Base-by-base conservation (phyloP, 2,329 filamentous ascomycete species). In the Alternaria conjuncta region DNA sequence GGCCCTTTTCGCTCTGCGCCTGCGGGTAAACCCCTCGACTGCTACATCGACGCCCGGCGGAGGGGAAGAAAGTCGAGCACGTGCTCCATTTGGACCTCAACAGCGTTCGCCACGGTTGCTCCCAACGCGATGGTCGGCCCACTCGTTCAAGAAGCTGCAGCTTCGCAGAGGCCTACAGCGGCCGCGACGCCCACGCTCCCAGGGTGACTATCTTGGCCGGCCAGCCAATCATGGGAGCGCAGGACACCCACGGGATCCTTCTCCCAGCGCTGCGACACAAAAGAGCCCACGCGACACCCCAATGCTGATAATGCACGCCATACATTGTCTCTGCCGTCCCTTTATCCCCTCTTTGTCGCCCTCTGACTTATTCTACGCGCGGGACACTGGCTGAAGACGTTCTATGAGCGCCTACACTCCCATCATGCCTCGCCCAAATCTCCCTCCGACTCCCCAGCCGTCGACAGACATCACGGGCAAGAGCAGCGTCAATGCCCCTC, bases 391-490 rank as follows among this genome's bases (percentile, higher is more conserved):
- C 41, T 69, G 55, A 60, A 45, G 50, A 45, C 23, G 12, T 59
- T 60, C 36, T 51, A 72, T 73, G 71, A 74, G 62, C 60, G 47
- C 56, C 59, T 55, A 64, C 61, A 63, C 67, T 47, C 51, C 68
- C 61, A 77, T 70, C 67, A 94, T 94, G 91, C 88, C 90, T 78
- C 88, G 86, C 62, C 84, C 87, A 47, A 84, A 83, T 59, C 84
- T 89, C 57, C 92, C 91, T 47, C 92, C 90, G 46, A 96, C 93
- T 53, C 93, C 93, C 44, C 89, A 88, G 56, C 92, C 92, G 11
- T 95, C 92, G 32, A 91, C 91, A 55, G 93, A 96, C 75, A 92
- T 96, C 77, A 87, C 88, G 60, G 90, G 88, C 68, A 89, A 92
- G 79, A 89, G 91, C 79, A 88, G 88, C 64, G 83, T 84, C 54